These are phyloP conservation scores for Porpolomopsis calyptriformis DNA, from an alignment of 768 basidiomycete genomes.

Conservation along the genomic window DNA sequence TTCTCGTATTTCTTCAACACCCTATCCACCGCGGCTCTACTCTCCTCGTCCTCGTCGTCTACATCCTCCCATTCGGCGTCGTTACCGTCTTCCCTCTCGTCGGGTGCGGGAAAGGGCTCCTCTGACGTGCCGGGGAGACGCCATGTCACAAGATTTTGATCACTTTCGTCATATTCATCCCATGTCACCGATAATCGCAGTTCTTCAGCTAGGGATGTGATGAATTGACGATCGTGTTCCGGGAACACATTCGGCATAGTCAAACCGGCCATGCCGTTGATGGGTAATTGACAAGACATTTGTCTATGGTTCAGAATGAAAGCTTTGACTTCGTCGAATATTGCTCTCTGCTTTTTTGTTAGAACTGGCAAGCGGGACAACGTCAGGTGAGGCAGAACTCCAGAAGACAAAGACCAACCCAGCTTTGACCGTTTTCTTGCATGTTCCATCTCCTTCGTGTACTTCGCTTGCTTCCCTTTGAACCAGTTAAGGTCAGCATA, in stretches of 20 bases:
- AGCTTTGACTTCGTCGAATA: slow-evolving; percentile 68
- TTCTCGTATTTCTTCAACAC: slow-evolving; percentile 83
- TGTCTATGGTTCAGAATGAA: slow-evolving; percentile 51
- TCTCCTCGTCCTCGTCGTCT: slow-evolving; percentile 62
- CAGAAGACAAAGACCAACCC: too few species aligned
- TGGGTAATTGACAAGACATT: slow-evolving; percentile 22
- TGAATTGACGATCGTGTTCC: slow-evolving; percentile 71
- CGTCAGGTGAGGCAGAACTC: too few species aligned
- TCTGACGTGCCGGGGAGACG: slow-evolving; percentile 44
- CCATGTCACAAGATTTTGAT: slow-evolving; percentile 66
- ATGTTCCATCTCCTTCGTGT: slow-evolving; percentile 53
- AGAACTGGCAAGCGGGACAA: slow-evolving; percentile 53
- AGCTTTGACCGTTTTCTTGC: slow-evolving; percentile 48
- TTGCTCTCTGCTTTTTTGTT: slow-evolving; percentile 59
- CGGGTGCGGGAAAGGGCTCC: slow-evolving; percentile 21
- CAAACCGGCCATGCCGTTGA: slow-evolving; percentile 34
- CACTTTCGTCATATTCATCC: slow-evolving; percentile 87
- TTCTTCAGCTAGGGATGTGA: slow-evolving; percentile 63
- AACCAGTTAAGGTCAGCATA: slow-evolving; percentile 86
- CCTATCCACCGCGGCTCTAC: slow-evolving; percentile 60
- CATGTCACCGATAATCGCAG: slow-evolving; percentile 74
- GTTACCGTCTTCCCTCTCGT: slow-evolving; percentile 44
- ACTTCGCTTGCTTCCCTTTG: slow-evolving; percentile 83
- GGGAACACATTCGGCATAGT: slow-evolving; percentile 71
- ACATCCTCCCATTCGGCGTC: slow-evolving; percentile 41